Evolutionary conservation across 192 early-diverging fungal species (phyloP).

Genomic region (Rhizophagus prolifer): DNA sequence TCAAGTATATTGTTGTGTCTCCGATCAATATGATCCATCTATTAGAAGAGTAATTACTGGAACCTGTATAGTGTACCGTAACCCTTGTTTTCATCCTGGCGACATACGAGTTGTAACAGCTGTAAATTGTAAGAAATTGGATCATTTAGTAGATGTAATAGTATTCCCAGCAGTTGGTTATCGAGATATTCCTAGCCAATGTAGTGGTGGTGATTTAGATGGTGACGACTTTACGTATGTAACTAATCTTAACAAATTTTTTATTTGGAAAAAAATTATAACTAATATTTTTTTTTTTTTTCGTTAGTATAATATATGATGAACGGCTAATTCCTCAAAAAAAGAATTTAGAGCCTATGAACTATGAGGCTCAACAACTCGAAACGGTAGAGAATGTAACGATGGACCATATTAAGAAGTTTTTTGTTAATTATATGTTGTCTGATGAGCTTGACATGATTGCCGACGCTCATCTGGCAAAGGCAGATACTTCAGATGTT

Average conservation of each 20-base stretch:
- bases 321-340: conserved; percentile 42
- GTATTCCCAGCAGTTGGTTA: conserved; percentile 70
- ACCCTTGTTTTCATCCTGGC: conserved; percentile 71
- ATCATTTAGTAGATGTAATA: conserved; percentile 62
- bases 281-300: conserved; percentile 1
- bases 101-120: conserved; percentile 59
- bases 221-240: conserved; percentile 72
- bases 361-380: conserved; percentile 46
- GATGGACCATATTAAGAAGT: conserved; percentile 50
- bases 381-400: conserved; percentile 41
- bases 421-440: conserved; percentile 68
- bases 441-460: conserved; percentile 67
- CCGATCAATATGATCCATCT: conserved; percentile 26
- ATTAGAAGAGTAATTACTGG: conserved; percentile 39
- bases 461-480: conserved; percentile 66
- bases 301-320: conserved; percentile 58
- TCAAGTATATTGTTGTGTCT: conserved; percentile 54
- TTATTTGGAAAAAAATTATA: background rate
- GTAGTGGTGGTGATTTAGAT: conserved; percentile 81
- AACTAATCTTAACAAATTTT: background rate
- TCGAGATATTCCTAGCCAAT: conserved; percentile 72
- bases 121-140: conserved; percentile 48
- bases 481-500: conserved; percentile 47
- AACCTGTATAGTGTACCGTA: conserved; percentile 48
- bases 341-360: conserved; percentile 48